Base-by-base conservation (phyloP, 352 stramenopile species). In the Globisporangium cylindrosporum region DNA sequence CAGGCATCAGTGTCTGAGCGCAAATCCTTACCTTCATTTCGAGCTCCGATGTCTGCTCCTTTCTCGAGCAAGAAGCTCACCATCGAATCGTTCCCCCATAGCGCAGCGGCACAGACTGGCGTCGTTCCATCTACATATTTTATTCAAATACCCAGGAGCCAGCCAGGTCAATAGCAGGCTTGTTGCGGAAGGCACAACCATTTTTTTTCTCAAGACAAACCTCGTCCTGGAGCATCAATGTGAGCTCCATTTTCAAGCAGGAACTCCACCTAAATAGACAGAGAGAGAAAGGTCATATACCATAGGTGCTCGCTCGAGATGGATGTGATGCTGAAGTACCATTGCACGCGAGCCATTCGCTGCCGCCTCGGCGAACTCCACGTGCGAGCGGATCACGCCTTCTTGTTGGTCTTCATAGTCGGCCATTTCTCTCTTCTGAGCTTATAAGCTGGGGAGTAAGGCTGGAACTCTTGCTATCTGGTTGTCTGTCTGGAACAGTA, bases 51-150 rank as follows among this genome's bases (percentile, higher is more conserved):
- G 36, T 87, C 74, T 1, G 82, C 82, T 15, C 80, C 77, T 74
- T 80, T 82, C 34, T 81, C 76, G 22, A 91, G 71, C 46, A 91
- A 68, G 54, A 83, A 86, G n/a, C 69, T 62, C 32, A 88, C 82
- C 82, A 91, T 91, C 5, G 66, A 51, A 55, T 89, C 80, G 57
- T 91, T 91, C 12, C 81, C 82, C 81, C 80, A 91, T 1, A 89
- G 69, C 25, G 80, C 79, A 41, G 82, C 79, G 25, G 82, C 80
- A 22, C 80, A 91, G 7, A 89, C 60, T 24, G 82, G 80, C 18
- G 82, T 91, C 32, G 80, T 89, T 57, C 82, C 82, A 74, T 89
- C 82, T 91, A n/a, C 20, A 38, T 7, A 38, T 38, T 38, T 9
- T 38, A 24, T 25, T 36, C n/a, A 36, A 38, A 38, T 9, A 15